Evolutionary conservation across 2,329 filamentous ascomycete species (phyloP), one percentile per base, ranked within the genome.

Genomic region (Talaromyces sp.): DNA sequence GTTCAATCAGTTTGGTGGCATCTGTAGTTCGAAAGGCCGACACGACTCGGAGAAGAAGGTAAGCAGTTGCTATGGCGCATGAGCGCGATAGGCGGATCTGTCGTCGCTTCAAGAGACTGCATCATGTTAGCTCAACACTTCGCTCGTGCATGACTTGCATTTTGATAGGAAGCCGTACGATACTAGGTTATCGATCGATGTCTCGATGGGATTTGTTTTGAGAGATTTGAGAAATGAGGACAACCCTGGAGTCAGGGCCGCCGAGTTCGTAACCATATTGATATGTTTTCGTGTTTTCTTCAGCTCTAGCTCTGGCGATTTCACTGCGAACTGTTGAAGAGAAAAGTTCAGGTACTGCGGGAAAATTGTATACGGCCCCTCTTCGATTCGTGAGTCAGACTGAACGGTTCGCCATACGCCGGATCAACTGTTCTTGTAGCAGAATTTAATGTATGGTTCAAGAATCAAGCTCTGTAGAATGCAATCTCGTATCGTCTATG

Each of bases 1-100:
- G 89, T 71, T 89, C 86, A 66, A 98, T 87, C 60, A 99, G 87
- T 72, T 89, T 88, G 59, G 88, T 86, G 56, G 93, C 89, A 76
- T 94, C 90, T 67, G 85, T 85, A 81, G 90, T 93, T 76, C 89
- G 91, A 71, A 90, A 91, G 69, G 89, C 89, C 38, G 91, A 91
- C 61, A 99, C 91, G 25, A 97, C 91, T 67, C 92, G 90, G 61
- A 93, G 86, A 51, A 99, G 88, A 31, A 98, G 88, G 72, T 96
- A 91, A 25, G 93, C 91, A 2, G 94, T 98, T 67, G 93, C 93
- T 66, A 95, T 88, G 65, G 95, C 95, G 79, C 93, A 97, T 77
- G 91, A 88, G 77, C 95, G 88, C 56, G 93, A 92, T 70, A 92
- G 92, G 68, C 87, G 88, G 73, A 99, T 96, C 76, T 98, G 94